Conservation (phyloP, 306 rosid species). For the Quercus mongolica region DNA sequence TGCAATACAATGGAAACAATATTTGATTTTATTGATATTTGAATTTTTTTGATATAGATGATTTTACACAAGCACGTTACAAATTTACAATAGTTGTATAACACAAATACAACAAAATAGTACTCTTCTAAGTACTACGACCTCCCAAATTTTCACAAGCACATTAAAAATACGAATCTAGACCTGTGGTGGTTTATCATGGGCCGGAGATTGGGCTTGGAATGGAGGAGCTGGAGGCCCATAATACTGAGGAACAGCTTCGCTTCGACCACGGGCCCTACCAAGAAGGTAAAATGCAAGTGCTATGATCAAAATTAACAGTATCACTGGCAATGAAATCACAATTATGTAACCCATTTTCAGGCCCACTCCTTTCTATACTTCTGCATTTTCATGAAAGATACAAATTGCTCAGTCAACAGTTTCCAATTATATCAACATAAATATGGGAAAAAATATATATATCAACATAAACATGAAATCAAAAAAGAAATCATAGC, state of each 20-base stretch:
- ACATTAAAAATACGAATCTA: background rate
- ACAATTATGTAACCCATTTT: constrained; percentile 39
- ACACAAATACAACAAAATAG: background rate
- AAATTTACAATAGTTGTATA: background rate
- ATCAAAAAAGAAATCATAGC: background rate
- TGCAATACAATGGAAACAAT: too few relatives aligned
- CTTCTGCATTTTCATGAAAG: background rate
- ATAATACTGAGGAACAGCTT: constrained; percentile 21
- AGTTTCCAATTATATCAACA: too few relatives aligned
- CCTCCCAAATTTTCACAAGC: background rate
- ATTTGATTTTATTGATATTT: too few relatives aligned
- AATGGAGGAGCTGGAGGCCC: constrained; percentile 54
- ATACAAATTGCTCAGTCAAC: too few relatives aligned
- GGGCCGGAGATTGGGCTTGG: constrained; percentile 25
- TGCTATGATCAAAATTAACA: constrained; percentile 47
- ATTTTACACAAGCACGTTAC: background rate
- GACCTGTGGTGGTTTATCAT: constrained; percentile 4
- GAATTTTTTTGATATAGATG: too few relatives aligned
- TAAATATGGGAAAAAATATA: background rate
- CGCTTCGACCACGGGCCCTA: constrained; percentile 31
- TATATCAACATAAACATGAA: background rate
- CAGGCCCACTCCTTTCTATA: background rate
- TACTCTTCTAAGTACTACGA: background rate
- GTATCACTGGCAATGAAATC: constrained; percentile 46
- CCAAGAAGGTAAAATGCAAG: constrained; percentile 52